Conservation (phyloP, 2,329 filamentous ascomycete species). For the Mycosphaerella sp. region DNA sequence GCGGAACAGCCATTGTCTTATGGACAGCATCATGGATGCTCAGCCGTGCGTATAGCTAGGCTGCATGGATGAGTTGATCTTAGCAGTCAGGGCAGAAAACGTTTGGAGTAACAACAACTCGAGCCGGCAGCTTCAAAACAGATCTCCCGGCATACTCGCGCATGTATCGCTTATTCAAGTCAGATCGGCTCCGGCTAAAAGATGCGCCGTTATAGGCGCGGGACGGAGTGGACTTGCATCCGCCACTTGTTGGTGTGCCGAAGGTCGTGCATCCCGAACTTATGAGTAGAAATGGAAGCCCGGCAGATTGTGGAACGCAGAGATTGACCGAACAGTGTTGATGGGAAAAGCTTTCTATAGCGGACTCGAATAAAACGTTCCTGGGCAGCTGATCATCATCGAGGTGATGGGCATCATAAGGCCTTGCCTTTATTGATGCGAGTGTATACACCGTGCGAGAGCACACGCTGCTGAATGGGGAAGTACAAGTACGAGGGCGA, state of each 20-base stretch:
- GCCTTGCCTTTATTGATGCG: conserved; percentile 14
- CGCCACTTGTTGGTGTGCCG: conserved; percentile 13
- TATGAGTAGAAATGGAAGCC: conserved; percentile 10
- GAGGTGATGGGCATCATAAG: neutral
- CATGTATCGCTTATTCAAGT: neutral
- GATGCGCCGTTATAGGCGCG: conserved; percentile 15
- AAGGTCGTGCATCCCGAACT: conserved; percentile 10
- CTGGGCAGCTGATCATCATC: conserved; percentile 16
- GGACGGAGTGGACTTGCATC: conserved; percentile 15
- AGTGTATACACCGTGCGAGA: conserved; percentile 7
- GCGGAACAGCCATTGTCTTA: neutral
- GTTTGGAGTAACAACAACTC: neutral
- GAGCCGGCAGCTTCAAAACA: neutral
- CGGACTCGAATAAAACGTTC: conserved; percentile 15
- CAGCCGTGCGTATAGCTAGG: neutral
- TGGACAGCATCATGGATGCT: neutral
- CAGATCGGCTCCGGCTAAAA: neutral
- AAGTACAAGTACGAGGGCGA: neutral
- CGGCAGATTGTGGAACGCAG: conserved; percentile 14
- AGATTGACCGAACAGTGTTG: neutral
- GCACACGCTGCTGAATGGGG: neutral
- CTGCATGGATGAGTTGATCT: no score
- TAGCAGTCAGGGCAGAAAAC: no score
- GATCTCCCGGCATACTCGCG: neutral
- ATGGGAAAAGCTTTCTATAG: conserved; percentile 13